These are phyloP conservation scores for Gastrodia elata DNA, from an alignment of 106 monocot genomes.

Conservation along the genomic window DNA sequence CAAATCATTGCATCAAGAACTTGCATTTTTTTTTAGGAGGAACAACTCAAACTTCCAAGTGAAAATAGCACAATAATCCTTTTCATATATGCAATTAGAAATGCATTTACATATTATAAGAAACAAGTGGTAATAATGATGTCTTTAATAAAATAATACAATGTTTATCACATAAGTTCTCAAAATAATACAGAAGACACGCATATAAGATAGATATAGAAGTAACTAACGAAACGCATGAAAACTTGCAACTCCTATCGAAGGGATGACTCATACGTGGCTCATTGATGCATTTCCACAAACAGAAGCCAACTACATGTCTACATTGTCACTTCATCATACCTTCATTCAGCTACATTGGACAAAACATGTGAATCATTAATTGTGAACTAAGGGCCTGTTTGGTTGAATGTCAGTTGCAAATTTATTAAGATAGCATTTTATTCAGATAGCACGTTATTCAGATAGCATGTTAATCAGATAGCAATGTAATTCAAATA, in stretches of 20 bases:
- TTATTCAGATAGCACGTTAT: no score
- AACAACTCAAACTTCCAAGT: neutral
- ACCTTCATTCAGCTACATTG: neutral
- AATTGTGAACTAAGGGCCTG: no score
- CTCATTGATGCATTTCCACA: neutral
- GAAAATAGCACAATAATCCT: neutral
- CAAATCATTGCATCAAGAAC: neutral
- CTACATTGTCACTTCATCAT: neutral
- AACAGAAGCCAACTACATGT: neutral
- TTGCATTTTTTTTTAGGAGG: neutral
- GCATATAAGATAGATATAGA: neutral
- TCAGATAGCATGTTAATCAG: no score
- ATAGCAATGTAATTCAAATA: no score
- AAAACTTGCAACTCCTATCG: neutral
- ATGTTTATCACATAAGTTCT: neutral
- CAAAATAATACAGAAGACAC: neutral
- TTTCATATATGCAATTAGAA: neutral
- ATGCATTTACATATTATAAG: neutral
- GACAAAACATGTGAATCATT: no score
- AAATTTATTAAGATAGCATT: no score
- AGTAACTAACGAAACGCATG: neutral
- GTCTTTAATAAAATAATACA: neutral
- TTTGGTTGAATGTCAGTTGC: no score
- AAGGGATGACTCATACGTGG: neutral
- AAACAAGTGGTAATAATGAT: neutral